Evolutionary conservation across 1,284 basidiomycete genomes (phyloP), one percentile per base, ranked within the genome.

Genomic region (Ganoderma lucidum): DNA sequence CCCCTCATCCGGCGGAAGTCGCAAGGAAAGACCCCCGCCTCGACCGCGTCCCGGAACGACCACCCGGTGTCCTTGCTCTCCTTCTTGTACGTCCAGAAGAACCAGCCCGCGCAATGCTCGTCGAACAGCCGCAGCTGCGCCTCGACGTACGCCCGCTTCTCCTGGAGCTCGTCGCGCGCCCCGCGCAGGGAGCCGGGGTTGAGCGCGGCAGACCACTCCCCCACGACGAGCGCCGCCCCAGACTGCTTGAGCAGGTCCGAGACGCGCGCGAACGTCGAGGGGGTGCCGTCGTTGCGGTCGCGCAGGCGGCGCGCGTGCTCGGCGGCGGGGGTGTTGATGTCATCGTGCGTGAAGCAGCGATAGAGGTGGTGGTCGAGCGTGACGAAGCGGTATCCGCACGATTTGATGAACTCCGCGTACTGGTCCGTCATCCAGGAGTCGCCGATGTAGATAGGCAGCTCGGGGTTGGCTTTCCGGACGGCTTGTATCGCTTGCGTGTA

Each of bases 61-160:
- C 95, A 96, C 1, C 93, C 94, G 2, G 85, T 86, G 78, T 96
- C 93, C 71, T 90, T 89, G 2, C 78, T 80, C 66, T 91, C 87
- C 79, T 96, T 95, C 84, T 92, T 95, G 78, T 90, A 93, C 53
- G 94, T 96, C 96, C 95, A 97, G 80, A 93, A 96, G 82, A 90
- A 96, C 87, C 88, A 94, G 2, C 95, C 95, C 0, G 88, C 89
- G 68, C 92, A 92, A 44, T 82, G 78, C 65, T 81, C 79, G 72
- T 96, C 92, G 72, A 87, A 96, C 44, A 93, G 74, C 28, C 85
- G 85, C 65, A 96, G 81, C 80, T 97, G 90, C 12, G 93, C 90
- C 19, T 83, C 79, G 4, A 92, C 83, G 73, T 88, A 95, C 19
- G 82, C 83, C 65, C 84, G 80, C 71, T 84, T 80, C 77, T 83